phyloP scores from a whole-genome alignment of 2,329 filamentous ascomycete genomes.

The Colletotrichum sp. region DNA sequence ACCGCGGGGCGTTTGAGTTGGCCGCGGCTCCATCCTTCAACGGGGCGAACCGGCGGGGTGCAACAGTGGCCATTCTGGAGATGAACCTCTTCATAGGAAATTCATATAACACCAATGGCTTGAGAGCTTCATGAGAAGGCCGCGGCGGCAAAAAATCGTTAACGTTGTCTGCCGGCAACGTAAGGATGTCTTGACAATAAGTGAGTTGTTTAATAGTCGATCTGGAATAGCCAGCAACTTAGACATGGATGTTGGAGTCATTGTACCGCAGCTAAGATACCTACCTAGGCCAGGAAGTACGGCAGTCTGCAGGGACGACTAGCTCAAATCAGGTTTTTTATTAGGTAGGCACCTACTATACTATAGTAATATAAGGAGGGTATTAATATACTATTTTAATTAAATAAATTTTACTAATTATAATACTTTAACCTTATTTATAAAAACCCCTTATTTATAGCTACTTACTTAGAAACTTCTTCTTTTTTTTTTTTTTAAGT shows the following conservation, averaged over 20 bases:
- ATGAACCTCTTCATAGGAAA: slow-evolving; percentile 32
- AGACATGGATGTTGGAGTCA: background rate
- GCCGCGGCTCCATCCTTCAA: slow-evolving; percentile 43
- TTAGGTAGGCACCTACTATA: too few relatives aligned
- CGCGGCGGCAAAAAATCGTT: background rate
- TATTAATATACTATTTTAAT: too few relatives aligned
- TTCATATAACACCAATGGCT: background rate
- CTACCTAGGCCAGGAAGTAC: background rate
- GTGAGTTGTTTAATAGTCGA: background rate
- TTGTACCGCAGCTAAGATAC: background rate
- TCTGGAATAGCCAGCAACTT: background rate
- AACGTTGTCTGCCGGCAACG: background rate
- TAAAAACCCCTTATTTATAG: too few relatives aligned
- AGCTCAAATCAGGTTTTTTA: too few relatives aligned
- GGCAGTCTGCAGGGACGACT: too few relatives aligned
- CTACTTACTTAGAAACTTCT: too few relatives aligned
- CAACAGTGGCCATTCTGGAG: slow-evolving; percentile 45
- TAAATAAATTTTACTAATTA: too few relatives aligned
- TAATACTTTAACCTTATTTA: too few relatives aligned
- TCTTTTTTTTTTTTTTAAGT: too few relatives aligned
- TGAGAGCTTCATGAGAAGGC: background rate
- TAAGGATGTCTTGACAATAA: background rate
- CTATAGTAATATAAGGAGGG: too few relatives aligned
- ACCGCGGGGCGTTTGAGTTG: slow-evolving; percentile 42
- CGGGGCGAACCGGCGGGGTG: slow-evolving; percentile 60